These are phyloP conservation scores for Friedmanniomyces endolithicus DNA, from an alignment of 495 filamentous ascomycete species.

Conservation along the genomic window DNA sequence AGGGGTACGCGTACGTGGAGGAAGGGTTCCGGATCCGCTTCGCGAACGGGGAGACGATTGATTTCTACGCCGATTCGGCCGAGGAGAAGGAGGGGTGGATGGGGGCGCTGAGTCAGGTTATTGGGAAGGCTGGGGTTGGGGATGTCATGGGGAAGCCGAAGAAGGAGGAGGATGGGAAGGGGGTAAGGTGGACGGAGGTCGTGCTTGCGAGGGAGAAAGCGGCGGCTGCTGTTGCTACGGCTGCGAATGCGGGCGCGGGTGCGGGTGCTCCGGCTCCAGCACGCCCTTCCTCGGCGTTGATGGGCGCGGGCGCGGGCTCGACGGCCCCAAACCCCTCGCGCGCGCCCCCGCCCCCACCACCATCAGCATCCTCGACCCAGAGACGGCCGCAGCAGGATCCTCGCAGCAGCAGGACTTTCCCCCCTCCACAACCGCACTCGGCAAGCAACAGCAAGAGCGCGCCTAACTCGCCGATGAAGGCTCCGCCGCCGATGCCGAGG, in stretches of 20 bases:
- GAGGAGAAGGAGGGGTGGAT: slow-evolving; percentile 90
- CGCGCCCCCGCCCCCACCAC: background rate
- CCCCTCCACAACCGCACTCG: too few relatives aligned
- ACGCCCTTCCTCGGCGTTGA: too few relatives aligned
- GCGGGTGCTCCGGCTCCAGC: too few relatives aligned
- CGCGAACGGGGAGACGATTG: slow-evolving; percentile 92
- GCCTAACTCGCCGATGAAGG: slow-evolving; percentile 16
- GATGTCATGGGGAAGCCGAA: slow-evolving; percentile 1
- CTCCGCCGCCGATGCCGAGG: background rate
- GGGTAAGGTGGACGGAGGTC: slow-evolving; percentile 64
- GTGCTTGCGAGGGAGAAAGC: slow-evolving; percentile 42
- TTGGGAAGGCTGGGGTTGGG: slow-evolving; percentile 53
- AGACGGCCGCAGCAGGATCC: background rate
- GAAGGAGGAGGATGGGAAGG: slow-evolving; percentile 23
- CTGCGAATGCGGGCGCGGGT: too few relatives aligned
- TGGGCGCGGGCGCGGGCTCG: too few relatives aligned
- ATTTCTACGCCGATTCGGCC: slow-evolving; percentile 88
- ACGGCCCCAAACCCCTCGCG: too few relatives aligned
- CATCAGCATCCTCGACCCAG: too few relatives aligned
- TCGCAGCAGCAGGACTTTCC: background rate
- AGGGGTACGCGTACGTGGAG: slow-evolving; percentile 99
- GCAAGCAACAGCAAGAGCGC: slow-evolving; percentile 15
- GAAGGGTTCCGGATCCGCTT: slow-evolving; percentile 98
- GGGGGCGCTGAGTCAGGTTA: slow-evolving; percentile 70
- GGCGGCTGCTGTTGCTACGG: background rate